Conservation (phyloP, 805 yeast genomes). For the Candida ovalis region DNA sequence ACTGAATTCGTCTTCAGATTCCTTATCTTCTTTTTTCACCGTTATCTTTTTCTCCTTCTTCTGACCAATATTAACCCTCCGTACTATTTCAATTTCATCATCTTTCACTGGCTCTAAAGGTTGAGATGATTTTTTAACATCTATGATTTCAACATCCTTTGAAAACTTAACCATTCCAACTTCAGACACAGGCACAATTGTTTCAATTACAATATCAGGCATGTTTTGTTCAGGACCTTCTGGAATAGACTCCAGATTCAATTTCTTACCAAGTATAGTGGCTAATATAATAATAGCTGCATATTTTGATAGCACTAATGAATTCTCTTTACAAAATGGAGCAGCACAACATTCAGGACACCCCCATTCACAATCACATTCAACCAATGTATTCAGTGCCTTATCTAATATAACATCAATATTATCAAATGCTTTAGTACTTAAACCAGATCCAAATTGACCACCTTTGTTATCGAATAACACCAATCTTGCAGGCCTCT, state of each 20-base stretch:
- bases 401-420: conserved; percentile 61
- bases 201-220: conserved; percentile 67
- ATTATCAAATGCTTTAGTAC: conserved; percentile 75
- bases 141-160: conserved; percentile 53
- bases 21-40: conserved; percentile 9
- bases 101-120: conserved; percentile 20
- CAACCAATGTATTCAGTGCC: conserved; percentile 54
- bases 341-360: conserved; percentile 89
- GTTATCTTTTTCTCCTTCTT: conserved; percentile 1
- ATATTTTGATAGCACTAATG: conserved; percentile 80
- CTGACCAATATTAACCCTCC: not conserved
- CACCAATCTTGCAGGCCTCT: conserved; percentile 82
- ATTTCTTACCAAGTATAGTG: conserved; percentile 49
- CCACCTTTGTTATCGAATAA: conserved; percentile 87
- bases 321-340: conserved; percentile 73
- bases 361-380: conserved; percentile 66
- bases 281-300: conserved; percentile 74
- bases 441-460: conserved; percentile 71
- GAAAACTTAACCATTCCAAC: conserved; percentile 53
- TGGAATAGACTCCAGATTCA: conserved; percentile 46
- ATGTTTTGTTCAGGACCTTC: conserved; percentile 76
- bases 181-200: conserved; percentile 52
- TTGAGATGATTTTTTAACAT: conserved; percentile 29
- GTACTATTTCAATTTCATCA: conserved; percentile 17
- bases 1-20: conserved; percentile 19